Base-by-base conservation (phyloP, 371 early-diverging fungal species). In the Mortierella sp. region DNA sequence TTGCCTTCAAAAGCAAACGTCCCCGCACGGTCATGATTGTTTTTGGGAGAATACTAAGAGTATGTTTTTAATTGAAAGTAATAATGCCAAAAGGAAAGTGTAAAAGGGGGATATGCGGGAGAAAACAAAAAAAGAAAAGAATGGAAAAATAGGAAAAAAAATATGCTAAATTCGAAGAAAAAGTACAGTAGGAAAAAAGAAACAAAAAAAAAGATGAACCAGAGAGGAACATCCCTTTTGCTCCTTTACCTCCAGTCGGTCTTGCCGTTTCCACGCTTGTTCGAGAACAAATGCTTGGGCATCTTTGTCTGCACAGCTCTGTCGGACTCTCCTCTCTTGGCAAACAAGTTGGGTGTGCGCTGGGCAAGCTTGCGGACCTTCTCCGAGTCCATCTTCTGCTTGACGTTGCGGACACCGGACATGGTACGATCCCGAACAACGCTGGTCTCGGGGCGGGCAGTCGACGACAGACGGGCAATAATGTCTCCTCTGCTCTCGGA, bases 231-330 rank as follows among this genome's bases (percentile, higher is more conserved):
- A 2, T n/a, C 14, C 48, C 16, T 38, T 38, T 38, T 38, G 42
- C 1, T 26, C 63, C 34, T 85, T 91, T 95, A 98, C 90, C 98
- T 95, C 75, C 96, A 93, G 89, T 97, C 97, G 84, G 92, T 93
- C 70, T 94, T 93, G 79, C 97, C 97, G 77, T 90, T 91, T 74
- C 92, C 91, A 78, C 97, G 92, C 93, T 99, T 99, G 85, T 98
- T 97, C 57, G 97, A 90, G 89, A 98, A 98, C 92, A 99, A 92
- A 88, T 99, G 99, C 93, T 98, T 98, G 76, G 99, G 99, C 96
- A 94, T 95, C 93, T 97, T 98, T 79, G 92, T 93, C 74, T 89
- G 88, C 72, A 99, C 97, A 31, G 88, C 90, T 84, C 99, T 94
- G 88, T 99, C 99, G 44, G 97, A 91, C 89, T 99, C 99, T 83